Base-by-base conservation (phyloP, 225 moss, liverwort and hornwort genomes). In the Anthoceros angustus region DNA sequence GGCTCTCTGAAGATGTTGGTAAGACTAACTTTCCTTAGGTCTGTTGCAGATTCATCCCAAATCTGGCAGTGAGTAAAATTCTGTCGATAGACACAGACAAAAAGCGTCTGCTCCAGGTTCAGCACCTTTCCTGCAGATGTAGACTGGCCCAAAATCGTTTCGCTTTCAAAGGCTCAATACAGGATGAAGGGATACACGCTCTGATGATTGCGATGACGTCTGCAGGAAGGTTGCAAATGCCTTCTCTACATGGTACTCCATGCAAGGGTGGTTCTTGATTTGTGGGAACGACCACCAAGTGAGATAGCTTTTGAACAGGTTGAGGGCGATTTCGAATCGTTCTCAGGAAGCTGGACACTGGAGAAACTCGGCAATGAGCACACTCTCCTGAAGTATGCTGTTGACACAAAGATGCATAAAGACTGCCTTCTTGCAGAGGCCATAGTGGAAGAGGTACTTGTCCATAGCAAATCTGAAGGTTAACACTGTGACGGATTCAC, bases 181-280 rank as follows among this genome's bases (percentile, higher is more conserved):
- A 32, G 32, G 32, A 32, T 32, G 32, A 32, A 32, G 32, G 32
- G 32, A 32, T 32, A 32, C 32, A 32, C 32, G 32, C 2, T 4
- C 32, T 32, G 32, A 32, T 32, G 32, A 32, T 32, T 32, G 32
- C 32, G 40, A 38, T 39, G 10, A 38, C 25, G 16, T 40, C 66
- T 71, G 75, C 80, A 92, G 94, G 88, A 91, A 80, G 94, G 94
- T 49, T 91, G 86, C 82, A 95, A 95, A 70, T 88, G 88, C 79
- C 86, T 95, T 64, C 73, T 95, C 26, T 91, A 88, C 45, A 90
- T 95, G 94, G 90, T 91, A 40, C 77, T 95, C 42, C 94, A 91
- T 72, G 91, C 88, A 61, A 78, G 85, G 65, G 94, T 91, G 45
- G 75, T 91, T 66, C 76, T 95, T 42, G 94, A 95, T 65, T 72